These are phyloP conservation scores for Apophysomyces elegans DNA, from an alignment of 371 early-diverging fungal species.

Conservation along the genomic window DNA sequence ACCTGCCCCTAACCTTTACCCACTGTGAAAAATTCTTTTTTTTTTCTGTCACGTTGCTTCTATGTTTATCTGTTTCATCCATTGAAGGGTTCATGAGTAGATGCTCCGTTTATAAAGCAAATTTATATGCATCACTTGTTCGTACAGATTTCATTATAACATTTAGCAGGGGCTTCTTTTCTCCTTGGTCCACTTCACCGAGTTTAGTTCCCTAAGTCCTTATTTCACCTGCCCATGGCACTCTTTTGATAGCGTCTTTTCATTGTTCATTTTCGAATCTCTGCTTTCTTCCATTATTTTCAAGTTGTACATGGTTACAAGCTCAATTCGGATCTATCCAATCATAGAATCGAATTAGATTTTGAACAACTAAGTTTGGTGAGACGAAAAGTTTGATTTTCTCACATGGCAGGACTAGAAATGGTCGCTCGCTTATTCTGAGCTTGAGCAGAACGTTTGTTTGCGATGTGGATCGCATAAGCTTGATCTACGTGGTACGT, in stretches of 20 bases:
- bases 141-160: too few relatives aligned
- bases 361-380: background rate
- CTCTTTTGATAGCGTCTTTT: background rate
- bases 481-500: too few relatives aligned
- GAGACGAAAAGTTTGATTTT: background rate
- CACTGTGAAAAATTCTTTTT: background rate
- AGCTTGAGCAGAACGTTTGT: too few relatives aligned
- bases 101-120: background rate
- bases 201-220: background rate
- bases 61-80: background rate
- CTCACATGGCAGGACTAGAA: conserved; percentile 1
- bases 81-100: background rate
- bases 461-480: too few relatives aligned
- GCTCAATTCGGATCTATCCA: background rate
- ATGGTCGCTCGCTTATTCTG: too few relatives aligned
- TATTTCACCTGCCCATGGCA: background rate
- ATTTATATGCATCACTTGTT: background rate
- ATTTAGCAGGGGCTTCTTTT: too few relatives aligned
- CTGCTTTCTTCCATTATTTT: background rate
- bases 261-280: background rate
- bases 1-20: background rate
- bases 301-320: conserved; percentile 1
- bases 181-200: too few relatives aligned
- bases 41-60: background rate
- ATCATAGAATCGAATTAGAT: background rate